Base-by-base conservation (phyloP, 495 filamentous ascomycete species). In the Tricharina praecox region DNA sequence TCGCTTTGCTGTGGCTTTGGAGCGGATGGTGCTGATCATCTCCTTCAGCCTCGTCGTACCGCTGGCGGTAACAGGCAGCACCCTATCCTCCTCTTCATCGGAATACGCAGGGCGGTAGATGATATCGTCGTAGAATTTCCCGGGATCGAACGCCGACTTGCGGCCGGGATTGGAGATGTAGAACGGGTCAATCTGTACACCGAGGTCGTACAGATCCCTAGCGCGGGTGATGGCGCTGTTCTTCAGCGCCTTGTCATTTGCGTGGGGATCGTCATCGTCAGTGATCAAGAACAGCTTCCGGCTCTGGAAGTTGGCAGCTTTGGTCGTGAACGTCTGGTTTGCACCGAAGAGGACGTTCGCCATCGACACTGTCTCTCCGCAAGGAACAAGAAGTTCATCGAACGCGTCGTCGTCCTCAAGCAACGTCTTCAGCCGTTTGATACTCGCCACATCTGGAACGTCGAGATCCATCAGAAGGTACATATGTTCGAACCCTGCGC, bases 311-410 rank as follows among this genome's bases (percentile, higher is more conserved):
- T 94, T 96, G 13, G 90, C 78, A 0, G 92, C 85, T 58, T 81
- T 93, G 1, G 82, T 94, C 2, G 90, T 92, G 63, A 99, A 94
- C 30, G 96, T 84, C 52, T 95, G 85, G 54, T 96, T 96, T 36
- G 82, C 86, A 59, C 87, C 87, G 60, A 94, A 96, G 1, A 99
- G 68, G 1, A 99, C 72, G 59, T 87, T 92, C 16, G 83, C 75
- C 82, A 99, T 93, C 4, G 77, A 73, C 5, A 82, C 77, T 2
- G 67, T 70, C 55, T 87, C 75, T 8, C 76, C 62, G 1, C 66
- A 54, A 5, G 85, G 78, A 0, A 75, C 66, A 4, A 95, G 65
- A 1, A 94, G 62, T 18, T 79, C 66, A 26, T 81, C 74, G 9
- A 73, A 74, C 50, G 83, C 82, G 36, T 83, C 77, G 20, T 66